Evolutionary conservation across 768 basidiomycete genomes (phyloP), one percentile per base, ranked within the genome.

Genomic region (Lenzites betulinus): DNA sequence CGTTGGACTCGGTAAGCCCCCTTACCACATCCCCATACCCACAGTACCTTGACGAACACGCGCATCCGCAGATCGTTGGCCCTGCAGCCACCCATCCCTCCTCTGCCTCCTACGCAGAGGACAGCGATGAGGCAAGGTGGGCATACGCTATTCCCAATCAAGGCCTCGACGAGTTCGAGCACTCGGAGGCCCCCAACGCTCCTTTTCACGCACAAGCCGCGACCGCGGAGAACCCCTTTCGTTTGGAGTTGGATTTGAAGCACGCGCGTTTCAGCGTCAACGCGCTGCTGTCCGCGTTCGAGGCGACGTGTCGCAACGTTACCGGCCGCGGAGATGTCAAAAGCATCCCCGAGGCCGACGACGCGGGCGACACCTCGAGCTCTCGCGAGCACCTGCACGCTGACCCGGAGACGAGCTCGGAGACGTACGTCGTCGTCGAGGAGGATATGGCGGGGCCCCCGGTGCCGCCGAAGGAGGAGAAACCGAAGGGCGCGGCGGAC

Each of bases 1-100:
- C 49, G 8, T 36, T 65, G 50, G 57, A 60, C 18, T 58, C 58
- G 53, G 64, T 62, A 22, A 20, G 56, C 23, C 1, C 11, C 8
- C 28, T 20, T 16, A 26, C 56, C 38, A 22, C 53, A 23, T 15
- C 4, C 30, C n/a, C 30, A 33, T 25, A 23, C 7, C 2, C 3
- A 13, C 7, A 9, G 20, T 3, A 13, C 26, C 7, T 35, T 50
- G 28, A 50, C 38, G 16, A 23, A 11, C 11, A 16, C 22, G 25
- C 22, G 16, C 30, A 33, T 33, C 30, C 30, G 41, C 39, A 58
- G 56, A 58, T 58, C 20, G 11, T 58, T 0, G 56, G 56, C 12
- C 55, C 55, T 16, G 36, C 22, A 18, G 4, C 4, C 5, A n/a
- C 9, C 36, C 7, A 30, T 7, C n/a, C 18, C 4, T 38, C n/a